Evolutionary conservation across 441 rosid genomes (phyloP).

Genomic region (Daphne laureola): DNA sequence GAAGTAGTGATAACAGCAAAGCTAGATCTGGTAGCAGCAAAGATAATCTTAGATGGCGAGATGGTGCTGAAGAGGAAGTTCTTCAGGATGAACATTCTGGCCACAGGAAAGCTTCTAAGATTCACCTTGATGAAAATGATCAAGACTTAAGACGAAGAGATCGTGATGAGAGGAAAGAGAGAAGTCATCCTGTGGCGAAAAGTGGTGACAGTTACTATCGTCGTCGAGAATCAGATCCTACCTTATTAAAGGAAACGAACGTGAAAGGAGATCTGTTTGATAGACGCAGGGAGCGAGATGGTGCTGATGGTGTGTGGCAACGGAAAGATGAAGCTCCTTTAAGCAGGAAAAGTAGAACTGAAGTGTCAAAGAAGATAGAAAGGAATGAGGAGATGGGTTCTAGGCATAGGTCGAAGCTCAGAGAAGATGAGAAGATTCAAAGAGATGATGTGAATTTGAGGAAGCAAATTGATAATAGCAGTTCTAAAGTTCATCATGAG

Average conservation of each 20-base stretch:
- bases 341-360: conserved; percentile 50
- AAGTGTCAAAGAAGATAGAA: conserved; percentile 68
- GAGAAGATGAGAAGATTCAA: conserved; percentile 58
- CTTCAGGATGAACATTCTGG: conserved; percentile 49
- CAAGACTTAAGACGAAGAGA: conserved; percentile 51
- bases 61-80: conserved; percentile 69
- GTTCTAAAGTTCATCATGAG: conserved; percentile 42
- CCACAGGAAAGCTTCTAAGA: conserved; percentile 36
- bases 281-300: conserved; percentile 59
- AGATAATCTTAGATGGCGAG: conserved; percentile 63
- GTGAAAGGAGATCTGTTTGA: conserved; percentile 54
- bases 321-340: conserved; percentile 55
- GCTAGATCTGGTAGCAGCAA: conserved; percentile 79
- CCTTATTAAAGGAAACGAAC: conserved; percentile 27
- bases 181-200: conserved; percentile 31
- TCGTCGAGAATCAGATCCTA: conserved; percentile 49
- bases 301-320: conserved; percentile 49
- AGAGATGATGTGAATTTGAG: conserved; percentile 59
- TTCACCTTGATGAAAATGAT: conserved; percentile 46
- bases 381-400: conserved; percentile 61
- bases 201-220: conserved; percentile 56
- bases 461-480: conserved; percentile 69
- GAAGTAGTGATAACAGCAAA: conserved; percentile 91
- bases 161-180: conserved; percentile 50
- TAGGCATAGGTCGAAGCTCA: conserved; percentile 59